Conservation (phyloP, 306 rosid species). For the Echinosophora koreensis region DNA sequence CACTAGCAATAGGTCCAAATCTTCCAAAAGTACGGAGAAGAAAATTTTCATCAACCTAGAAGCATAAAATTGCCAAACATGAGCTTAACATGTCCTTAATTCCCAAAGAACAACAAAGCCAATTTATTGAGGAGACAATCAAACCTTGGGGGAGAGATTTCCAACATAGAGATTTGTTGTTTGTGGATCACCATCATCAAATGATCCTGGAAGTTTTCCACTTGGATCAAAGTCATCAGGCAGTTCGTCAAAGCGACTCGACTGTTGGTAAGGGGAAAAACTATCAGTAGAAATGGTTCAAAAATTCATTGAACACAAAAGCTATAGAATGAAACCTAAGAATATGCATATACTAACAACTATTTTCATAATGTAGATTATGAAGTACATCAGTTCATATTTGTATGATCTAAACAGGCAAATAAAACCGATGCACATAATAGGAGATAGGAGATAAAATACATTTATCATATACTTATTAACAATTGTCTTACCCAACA, state of each 20-base stretch:
- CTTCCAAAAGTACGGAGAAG: constrained; percentile 98
- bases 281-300: constrained; percentile 26
- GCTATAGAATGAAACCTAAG: constrained; percentile 24
- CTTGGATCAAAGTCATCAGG: constrained; percentile 98
- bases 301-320: constrained; percentile 25
- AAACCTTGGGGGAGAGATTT: constrained; percentile 95
- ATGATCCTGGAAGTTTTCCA: constrained; percentile 96
- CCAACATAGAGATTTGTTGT: constrained; percentile 99
- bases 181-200: constrained; percentile 99
- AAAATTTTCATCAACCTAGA: constrained; percentile 97
- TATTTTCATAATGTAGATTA: constrained; percentile 31
- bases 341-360: constrained; percentile 29
- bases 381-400: not conserved
- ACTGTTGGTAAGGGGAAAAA: constrained; percentile 55
- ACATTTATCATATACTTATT: constrained; percentile 12
- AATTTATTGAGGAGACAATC: constrained; percentile 29
- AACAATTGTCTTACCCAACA: constrained; percentile 24
- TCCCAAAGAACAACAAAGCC: constrained; percentile 27
- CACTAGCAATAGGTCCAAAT: constrained; percentile 99
- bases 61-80: constrained; percentile 35
- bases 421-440: constrained; percentile 25
- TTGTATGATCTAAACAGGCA: not conserved
- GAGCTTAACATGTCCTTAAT: constrained; percentile 38
- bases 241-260: constrained; percentile 93
- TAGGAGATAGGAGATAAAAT: constrained; percentile 17